phyloP scores from a whole-genome alignment of 73 alveolate genomes.

The Uronychia binucleata region DNA sequence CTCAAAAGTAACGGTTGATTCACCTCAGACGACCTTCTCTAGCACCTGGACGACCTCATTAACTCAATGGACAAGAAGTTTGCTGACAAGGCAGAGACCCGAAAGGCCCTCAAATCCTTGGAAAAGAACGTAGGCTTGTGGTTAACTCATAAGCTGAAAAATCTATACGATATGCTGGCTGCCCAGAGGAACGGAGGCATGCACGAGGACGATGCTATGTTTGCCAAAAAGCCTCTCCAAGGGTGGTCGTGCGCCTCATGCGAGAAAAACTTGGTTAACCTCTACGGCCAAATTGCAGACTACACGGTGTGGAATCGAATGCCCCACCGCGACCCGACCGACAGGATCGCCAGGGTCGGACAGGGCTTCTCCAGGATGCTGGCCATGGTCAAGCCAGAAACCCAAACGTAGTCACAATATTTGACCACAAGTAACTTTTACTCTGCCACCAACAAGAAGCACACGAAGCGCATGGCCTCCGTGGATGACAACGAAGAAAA shows the following conservation, averaged over 20 bases:
- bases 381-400: conserved; percentile 66
- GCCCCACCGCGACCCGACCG: conserved; percentile 80
- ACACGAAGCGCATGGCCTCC: neutral
- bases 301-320: conserved; percentile 81
- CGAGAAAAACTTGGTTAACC: conserved; percentile 70
- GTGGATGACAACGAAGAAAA: neutral
- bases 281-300: conserved; percentile 70
- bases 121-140: conserved; percentile 13
- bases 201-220: conserved; percentile 86
- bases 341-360: conserved; percentile 81
- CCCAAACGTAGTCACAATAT: neutral
- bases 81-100: conserved; percentile 85
- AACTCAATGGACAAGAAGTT: conserved; percentile 71
- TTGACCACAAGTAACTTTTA: neutral
- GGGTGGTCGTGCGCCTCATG: conserved; percentile 96
- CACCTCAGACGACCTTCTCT: conserved; percentile 14
- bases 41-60: conserved; percentile 63
- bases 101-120: neutral
- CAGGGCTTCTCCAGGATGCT: conserved; percentile 70
- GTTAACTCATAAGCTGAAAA: neutral
- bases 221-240: conserved; percentile 85
- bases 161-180: neutral
- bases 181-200: conserved; percentile 17
- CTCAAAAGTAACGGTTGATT: conserved; percentile 3
- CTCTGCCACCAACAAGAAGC: neutral